Percentiles rank a stretch among this genome's conserved stretches.
Conservation (phyloP, 2,329 filamentous ascomycete species). For the Fusarium paranaense region DNA sequence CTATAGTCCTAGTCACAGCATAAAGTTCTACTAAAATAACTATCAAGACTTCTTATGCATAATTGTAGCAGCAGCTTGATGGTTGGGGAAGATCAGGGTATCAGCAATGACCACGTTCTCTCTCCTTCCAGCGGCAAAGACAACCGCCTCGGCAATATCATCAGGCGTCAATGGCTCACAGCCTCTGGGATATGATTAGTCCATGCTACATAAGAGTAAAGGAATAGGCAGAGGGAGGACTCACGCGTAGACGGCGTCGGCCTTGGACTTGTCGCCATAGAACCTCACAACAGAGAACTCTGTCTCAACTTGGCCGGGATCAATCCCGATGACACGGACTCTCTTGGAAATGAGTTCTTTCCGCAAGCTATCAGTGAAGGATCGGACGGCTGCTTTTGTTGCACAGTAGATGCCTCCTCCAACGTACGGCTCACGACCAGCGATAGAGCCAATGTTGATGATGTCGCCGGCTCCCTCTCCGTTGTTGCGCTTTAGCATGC, state of each 20-base stretch:
- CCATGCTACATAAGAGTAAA: neutral
- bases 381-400: constrained; percentile 87
- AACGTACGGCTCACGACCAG: constrained; percentile 86
- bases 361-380: constrained; percentile 84
- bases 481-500: constrained; percentile 80
- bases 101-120: constrained; percentile 94
- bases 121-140: constrained; percentile 83
- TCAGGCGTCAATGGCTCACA: constrained; percentile 87
- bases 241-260: constrained; percentile 88
- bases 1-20: neutral
- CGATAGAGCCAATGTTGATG: constrained; percentile 92
- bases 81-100: constrained; percentile 86
- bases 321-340: constrained; percentile 86
- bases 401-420: constrained; percentile 93
- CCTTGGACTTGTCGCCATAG: constrained; percentile 87
- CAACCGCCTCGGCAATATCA: constrained; percentile 89
- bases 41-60: constrained; percentile 46
- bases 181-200: constrained; percentile 59
- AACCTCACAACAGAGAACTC: constrained; percentile 92
- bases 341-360: constrained; percentile 84
- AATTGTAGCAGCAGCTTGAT: constrained; percentile 65
- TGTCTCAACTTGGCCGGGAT: constrained; percentile 95
- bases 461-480: constrained; percentile 84
- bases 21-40: neutral
- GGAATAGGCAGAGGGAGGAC: constrained; percentile 42